Percentiles rank a stretch among this genome's conserved stretches.
phyloP scores from a whole-genome alignment of 163 green algal genomes.

The Chloroidium sp. region DNA sequence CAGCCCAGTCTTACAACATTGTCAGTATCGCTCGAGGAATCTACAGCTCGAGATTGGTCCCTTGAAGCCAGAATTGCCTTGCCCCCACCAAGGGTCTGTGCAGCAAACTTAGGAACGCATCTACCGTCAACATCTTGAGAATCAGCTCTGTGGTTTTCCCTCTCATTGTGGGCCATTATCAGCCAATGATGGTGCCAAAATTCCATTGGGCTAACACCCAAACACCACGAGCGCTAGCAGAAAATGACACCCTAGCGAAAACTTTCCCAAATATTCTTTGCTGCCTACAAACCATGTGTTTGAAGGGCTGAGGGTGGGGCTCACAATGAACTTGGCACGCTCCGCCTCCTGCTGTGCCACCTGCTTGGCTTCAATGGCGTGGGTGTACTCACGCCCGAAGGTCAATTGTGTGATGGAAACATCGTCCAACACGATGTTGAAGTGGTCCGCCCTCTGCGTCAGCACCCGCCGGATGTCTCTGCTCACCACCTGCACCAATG shows the following conservation, averaged over 20 bases:
- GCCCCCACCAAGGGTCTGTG: too few relatives aligned
- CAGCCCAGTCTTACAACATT: too few relatives aligned
- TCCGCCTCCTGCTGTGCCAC: slow-evolving; percentile 97
- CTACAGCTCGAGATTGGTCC: too few relatives aligned
- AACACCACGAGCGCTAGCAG: not conserved
- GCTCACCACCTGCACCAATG: slow-evolving; percentile 63
- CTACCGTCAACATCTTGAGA: too few relatives aligned
- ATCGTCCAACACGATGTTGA: slow-evolving; percentile 96
- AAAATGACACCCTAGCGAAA: not conserved
- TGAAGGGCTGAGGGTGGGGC: not conserved
- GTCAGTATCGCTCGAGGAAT: too few relatives aligned
- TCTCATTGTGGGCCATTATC: too few relatives aligned
- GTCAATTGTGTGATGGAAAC: slow-evolving; percentile 96
- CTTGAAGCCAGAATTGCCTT: too few relatives aligned
- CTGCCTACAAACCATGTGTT: not conserved
- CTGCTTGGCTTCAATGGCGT: slow-evolving; percentile 97
- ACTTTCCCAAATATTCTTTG: not conserved
- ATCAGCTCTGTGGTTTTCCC: too few relatives aligned
- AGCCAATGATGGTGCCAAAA: not conserved
- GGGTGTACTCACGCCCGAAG: slow-evolving; percentile 87
- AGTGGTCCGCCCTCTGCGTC: slow-evolving; percentile 66
- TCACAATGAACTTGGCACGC: slow-evolving; percentile 93
- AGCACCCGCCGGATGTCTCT: slow-evolving; percentile 83
- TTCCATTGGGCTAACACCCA: not conserved
- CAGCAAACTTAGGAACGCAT: too few relatives aligned